A percentile compares a stretch with the other conserved stretches of the same genome.
These are phyloP conservation scores for Cyberlindnera misumaiensis DNA, from an alignment of 805 yeast species.

Conservation along the genomic window DNA sequence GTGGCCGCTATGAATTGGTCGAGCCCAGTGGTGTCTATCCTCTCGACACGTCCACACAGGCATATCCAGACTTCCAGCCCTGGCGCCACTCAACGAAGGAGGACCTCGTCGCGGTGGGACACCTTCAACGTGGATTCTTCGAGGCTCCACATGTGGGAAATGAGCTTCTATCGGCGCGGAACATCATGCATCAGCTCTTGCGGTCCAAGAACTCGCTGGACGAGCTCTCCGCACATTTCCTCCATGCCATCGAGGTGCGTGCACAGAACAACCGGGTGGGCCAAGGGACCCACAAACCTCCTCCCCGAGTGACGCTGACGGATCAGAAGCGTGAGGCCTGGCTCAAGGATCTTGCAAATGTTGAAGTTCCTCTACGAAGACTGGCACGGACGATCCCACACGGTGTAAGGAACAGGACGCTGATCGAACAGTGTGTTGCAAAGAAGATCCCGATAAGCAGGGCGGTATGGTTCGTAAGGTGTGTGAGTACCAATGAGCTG, in stretches of 20 bases:
- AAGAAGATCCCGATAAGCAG: constrained; percentile 69
- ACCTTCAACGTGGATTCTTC: constrained; percentile 64
- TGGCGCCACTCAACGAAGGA: constrained; percentile 60
- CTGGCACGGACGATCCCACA: constrained; percentile 83
- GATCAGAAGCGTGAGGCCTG: constrained; percentile 81
- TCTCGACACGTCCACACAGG: constrained; percentile 17
- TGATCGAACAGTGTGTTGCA: constrained; percentile 66
- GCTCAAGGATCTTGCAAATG: constrained; percentile 73
- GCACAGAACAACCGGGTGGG: constrained; percentile 38
- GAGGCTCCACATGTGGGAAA: constrained; percentile 57
- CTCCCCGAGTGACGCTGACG: constrained; percentile 85
- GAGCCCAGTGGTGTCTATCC: constrained; percentile 30
- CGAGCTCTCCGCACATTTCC: constrained; percentile 41
- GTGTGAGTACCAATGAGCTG: constrained; percentile 77
- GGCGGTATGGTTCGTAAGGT: constrained; percentile 86
- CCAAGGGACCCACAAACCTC: constrained; percentile 60
- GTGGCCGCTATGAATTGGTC: constrained; percentile 25
- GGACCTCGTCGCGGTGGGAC: constrained; percentile 43
- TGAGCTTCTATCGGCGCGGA: constrained; percentile 67
- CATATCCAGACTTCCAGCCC: constrained; percentile 65
- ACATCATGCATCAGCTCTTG: constrained; percentile 33
- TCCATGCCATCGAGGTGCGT: constrained; percentile 42
- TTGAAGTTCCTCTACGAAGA: constrained; percentile 55
- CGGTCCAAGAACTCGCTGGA: constrained; percentile 32
- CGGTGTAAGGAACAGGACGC: constrained; percentile 67